These are phyloP conservation scores for Rhodotorula diobovata DNA, from an alignment of 768 basidiomycete genomes.

Conservation along the genomic window DNA sequence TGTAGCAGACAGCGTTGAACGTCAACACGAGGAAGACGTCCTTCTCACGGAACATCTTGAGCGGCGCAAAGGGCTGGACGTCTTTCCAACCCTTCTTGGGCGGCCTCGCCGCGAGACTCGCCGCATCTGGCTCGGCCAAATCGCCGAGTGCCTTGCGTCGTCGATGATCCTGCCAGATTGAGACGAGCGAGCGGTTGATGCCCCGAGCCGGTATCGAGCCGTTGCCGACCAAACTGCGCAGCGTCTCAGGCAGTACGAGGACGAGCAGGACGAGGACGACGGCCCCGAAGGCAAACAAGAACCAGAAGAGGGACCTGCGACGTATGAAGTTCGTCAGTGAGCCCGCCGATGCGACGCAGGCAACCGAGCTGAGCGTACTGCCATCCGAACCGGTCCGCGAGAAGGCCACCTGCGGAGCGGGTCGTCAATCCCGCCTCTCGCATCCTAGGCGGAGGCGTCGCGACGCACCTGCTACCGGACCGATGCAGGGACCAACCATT, in stretches of 20 bases:
- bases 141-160: not conserved
- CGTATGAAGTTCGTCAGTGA: not conserved
- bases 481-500: constrained; percentile 1
- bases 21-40: constrained; percentile 54
- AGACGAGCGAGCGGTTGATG: constrained; percentile 47
- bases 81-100: constrained; percentile 32
- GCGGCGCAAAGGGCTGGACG: constrained; percentile 27
- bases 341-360: not conserved
- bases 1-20: constrained; percentile 28
- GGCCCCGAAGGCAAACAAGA: constrained; percentile 21
- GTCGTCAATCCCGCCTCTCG: too few species aligned
- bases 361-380: not conserved
- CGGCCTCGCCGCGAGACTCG: constrained; percentile 14
- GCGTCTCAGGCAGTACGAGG: constrained; percentile 46
- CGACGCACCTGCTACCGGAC: not conserved
- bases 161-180: constrained; percentile 41
- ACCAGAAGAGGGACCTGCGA: constrained; percentile 35
- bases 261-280: constrained; percentile 26
- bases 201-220: constrained; percentile 49
- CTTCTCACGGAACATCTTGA: constrained; percentile 56
- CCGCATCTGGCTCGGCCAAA: not conserved
- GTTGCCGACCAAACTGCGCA: constrained; percentile 51
- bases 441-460: too few species aligned
- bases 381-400: constrained; percentile 21
- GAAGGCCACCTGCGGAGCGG: constrained; percentile 12